phyloP scores from a whole-genome alignment of 257 asterid genomes.

The Solanum lignicaule region DNA sequence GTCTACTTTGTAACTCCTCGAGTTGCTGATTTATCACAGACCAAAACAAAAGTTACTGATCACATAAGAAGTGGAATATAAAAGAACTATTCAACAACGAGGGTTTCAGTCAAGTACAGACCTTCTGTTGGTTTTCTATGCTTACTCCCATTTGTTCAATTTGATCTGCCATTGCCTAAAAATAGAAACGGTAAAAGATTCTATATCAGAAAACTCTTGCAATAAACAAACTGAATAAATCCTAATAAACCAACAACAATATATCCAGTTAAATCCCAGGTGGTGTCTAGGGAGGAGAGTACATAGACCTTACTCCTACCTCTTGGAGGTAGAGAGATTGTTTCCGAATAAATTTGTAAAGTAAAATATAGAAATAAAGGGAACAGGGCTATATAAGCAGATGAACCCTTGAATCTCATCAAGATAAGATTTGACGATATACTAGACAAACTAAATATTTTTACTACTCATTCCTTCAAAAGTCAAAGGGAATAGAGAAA shows the following conservation, averaged over 20 bases:
- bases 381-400: not conserved
- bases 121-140: conserved; percentile 71
- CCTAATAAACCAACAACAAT: not conserved
- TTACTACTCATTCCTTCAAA: not conserved
- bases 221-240: not conserved
- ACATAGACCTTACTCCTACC: not conserved
- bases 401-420: not conserved
- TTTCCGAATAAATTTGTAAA: not conserved
- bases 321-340: not conserved
- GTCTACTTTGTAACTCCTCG: conserved; percentile 51
- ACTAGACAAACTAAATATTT: not conserved
- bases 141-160: conserved; percentile 70
- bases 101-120: not conserved
- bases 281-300: not conserved
- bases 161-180: conserved; percentile 85
- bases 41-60: not conserved
- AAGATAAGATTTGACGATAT: not conserved
- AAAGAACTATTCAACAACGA: no score
- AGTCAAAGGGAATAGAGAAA: not conserved
- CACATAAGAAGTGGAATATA: not conserved
- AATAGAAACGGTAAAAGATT: not conserved
- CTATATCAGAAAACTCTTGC: not conserved
- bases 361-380: not conserved
- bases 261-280: not conserved
- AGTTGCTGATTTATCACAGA: conserved; percentile 32